Conservation (phyloP, 169 alveolate genomes). For the Cryptosporidium andersoni region DNA sequence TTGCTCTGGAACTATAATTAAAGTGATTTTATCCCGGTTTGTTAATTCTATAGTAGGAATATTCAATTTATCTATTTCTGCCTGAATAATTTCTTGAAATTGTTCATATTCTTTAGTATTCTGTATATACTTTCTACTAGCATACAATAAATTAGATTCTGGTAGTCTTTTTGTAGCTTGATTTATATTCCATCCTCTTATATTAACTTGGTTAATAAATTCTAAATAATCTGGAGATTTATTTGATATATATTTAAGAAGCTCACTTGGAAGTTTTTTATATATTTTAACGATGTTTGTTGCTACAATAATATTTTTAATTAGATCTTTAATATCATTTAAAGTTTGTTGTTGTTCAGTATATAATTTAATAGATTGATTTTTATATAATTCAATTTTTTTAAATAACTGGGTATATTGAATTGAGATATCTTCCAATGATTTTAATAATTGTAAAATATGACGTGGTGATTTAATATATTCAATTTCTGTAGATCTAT, state of each 20-base stretch:
- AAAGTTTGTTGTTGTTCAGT: conserved; percentile 9
- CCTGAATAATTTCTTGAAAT: conserved; percentile 4
- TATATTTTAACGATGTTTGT: conserved; percentile 36
- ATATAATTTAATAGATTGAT: conserved; percentile 11
- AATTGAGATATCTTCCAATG: not conserved
- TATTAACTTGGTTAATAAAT: conserved; percentile 1
- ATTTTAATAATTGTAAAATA: conserved; percentile 19
- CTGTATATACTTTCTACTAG: conserved; percentile 21
- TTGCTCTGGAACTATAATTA: not conserved
- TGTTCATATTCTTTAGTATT: conserved; percentile 41
- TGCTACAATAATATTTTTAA: conserved; percentile 29
- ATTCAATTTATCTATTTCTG: not conserved
- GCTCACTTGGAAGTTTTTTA: conserved; percentile 28
- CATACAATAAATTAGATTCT: conserved; percentile 5
- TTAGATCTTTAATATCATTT: conserved; percentile 1
- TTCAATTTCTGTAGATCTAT: conserved; percentile 32
- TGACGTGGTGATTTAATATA: conserved; percentile 8
- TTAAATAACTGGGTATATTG: conserved; percentile 4
- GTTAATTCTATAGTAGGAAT: not conserved
- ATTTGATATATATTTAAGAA: not conserved
- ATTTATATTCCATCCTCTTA: conserved; percentile 44
- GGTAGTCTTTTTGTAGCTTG: conserved; percentile 14
- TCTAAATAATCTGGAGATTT: conserved; percentile 15
- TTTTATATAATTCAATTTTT: conserved; percentile 4
- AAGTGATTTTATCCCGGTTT: not conserved